phyloP scores from a whole-genome alignment of 331 rosid genomes.

The Quercus tomentella region DNA sequence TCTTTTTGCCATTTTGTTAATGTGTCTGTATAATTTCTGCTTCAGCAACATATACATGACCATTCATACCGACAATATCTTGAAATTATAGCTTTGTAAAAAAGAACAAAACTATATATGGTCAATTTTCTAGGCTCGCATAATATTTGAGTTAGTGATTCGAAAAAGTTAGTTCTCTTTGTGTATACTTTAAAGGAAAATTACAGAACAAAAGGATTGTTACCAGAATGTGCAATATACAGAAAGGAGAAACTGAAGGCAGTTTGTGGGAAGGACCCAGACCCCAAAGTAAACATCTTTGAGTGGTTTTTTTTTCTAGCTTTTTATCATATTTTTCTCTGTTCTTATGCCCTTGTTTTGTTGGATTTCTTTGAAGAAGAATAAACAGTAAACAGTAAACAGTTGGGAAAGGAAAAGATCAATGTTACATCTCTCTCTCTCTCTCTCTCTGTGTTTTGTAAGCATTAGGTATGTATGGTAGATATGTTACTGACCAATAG shows the following conservation, averaged over 20 bases:
- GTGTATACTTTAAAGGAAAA: slow-evolving; percentile 54
- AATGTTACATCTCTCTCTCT: neutral
- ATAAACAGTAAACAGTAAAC: slow-evolving; percentile 38
- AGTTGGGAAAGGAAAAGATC: slow-evolving; percentile 21
- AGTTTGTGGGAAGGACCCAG: slow-evolving; percentile 6
- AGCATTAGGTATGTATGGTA: no score
- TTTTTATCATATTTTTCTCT: neutral
- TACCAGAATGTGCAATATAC: slow-evolving; percentile 29
- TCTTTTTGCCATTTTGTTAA: slow-evolving; percentile 15
- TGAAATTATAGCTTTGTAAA: slow-evolving; percentile 39
- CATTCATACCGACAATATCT: slow-evolving; percentile 23
- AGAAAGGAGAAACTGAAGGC: slow-evolving; percentile 3
- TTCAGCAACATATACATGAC: slow-evolving; percentile 20
- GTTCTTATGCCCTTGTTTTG: neutral
- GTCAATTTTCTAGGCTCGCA: slow-evolving; percentile 45
- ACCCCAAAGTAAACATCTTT: slow-evolving; percentile 21
- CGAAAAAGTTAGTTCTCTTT: slow-evolving; percentile 25
- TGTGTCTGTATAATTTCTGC: slow-evolving; percentile 20
- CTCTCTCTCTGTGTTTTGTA: neutral
- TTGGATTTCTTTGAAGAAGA: slow-evolving; percentile 44
- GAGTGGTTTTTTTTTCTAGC: slow-evolving; percentile 44
- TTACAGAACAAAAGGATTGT: slow-evolving; percentile 24
- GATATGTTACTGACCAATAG: no score
- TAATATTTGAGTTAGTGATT: slow-evolving; percentile 35
- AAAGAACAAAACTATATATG: slow-evolving; percentile 14